Base-by-base conservation (phyloP, 805 yeast species). In the Candida ponderosae region DNA sequence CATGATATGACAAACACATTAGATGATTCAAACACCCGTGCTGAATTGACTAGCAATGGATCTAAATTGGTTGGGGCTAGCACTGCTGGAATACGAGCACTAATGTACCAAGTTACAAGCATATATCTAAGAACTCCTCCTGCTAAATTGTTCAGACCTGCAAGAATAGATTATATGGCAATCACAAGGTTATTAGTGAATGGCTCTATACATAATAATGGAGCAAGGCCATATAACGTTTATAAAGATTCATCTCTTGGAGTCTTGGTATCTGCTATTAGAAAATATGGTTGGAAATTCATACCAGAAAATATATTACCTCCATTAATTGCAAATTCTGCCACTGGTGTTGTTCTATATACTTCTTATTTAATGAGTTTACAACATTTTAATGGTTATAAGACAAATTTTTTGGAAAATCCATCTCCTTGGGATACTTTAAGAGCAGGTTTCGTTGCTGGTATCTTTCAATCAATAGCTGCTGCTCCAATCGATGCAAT, bases 401-500 rank as follows among this genome's bases (percentile, higher is more conserved):
- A 49, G 32, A 37, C 41, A 4, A 48, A 50, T 21, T 46, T 49
- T 35, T 36, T 47, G 28, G 43, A 43, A 14, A 43, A 47, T 27
- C 53, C 54, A 0, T 35, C 44, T 14, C 65, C 70, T 1, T 52
- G 64, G 39, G 87, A 84, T 47, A 77, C 87, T 0, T 52, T 85
- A 59, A 58, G 76, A 34, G 86, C 96, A 0, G 97, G 97, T 0
- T 76, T 80, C 39, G 45, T 85, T 0, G 96, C 96, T 0, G 97
- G 97, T 2, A 76, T 81, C 0, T 76, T 79, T 18, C 96, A 93
- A 49, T 82, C 95, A n/a, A 61, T 86, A 15, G 89, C 86, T 1
- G 95, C 96, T 2, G 90, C 96, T 2, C 97, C 97, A 0, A 68
- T 90, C 5, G 97, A 90, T 59, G 96, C 97, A 7, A 76, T 90